A percentile compares a stretch with the other conserved stretches of the same genome.
These are phyloP conservation scores for Myochromella boudieri DNA, from an alignment of 768 basidiomycete species.

Conservation along the genomic window DNA sequence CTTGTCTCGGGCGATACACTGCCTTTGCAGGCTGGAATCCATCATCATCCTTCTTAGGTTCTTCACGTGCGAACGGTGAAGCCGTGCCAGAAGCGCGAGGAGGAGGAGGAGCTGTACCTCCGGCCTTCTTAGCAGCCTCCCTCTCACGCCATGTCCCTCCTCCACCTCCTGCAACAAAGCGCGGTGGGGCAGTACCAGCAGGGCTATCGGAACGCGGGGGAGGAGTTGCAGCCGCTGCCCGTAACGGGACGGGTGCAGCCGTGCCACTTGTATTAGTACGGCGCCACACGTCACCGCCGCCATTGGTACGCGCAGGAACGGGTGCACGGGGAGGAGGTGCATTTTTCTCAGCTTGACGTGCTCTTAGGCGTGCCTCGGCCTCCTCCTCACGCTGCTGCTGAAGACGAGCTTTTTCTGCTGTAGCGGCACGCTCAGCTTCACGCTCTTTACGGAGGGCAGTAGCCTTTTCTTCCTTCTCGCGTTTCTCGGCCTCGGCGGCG, in stretches of 20 bases:
- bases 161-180: conserved; percentile 30
- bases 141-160: conserved; percentile 30
- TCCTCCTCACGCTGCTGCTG: conserved; percentile 72
- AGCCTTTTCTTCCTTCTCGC: conserved; percentile 59
- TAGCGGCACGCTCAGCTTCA: conserved; percentile 49
- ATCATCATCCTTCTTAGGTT: conserved; percentile 56
- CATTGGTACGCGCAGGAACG: conserved; percentile 20
- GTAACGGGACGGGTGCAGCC: conserved; percentile 26
- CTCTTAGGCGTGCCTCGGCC: conserved; percentile 46
- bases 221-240: conserved; percentile 27
- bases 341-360: conserved; percentile 40
- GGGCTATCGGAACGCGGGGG: conserved; percentile 60
- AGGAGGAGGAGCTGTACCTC: conserved; percentile 12
- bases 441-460: conserved; percentile 52
- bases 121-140: conserved; percentile 17
- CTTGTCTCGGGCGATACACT: conserved; percentile 28
- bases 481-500: conserved; percentile 54
- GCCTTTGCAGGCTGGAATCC: conserved; percentile 66
- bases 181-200: conserved; percentile 35
- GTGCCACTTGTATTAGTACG: conserved; percentile 27
- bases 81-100: conserved; percentile 20
- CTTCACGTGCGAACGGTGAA: conserved; percentile 35
- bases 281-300: conserved; percentile 32
- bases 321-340: conserved; percentile 27
- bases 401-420: conserved; percentile 52